Evolutionary conservation across 75 land plant species (phyloP).

Genomic region (Chamaecyparis obtusa): DNA sequence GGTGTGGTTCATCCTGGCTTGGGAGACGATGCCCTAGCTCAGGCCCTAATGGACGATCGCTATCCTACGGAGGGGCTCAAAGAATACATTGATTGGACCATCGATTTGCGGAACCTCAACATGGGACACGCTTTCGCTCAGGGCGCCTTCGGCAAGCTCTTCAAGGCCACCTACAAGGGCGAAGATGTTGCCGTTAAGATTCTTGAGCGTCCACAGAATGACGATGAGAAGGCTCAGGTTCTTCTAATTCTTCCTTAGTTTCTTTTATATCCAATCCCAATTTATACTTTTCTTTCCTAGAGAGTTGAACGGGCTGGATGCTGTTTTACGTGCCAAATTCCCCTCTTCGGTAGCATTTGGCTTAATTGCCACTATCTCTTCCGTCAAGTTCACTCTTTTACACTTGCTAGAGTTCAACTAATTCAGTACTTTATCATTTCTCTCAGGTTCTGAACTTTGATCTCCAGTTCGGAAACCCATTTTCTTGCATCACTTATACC

Average conservation of each 20-base stretch:
- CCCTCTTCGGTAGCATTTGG: not conserved
- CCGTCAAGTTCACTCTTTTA: not conserved
- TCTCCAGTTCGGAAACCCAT: not conserved
- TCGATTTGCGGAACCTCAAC: constrained; percentile 39
- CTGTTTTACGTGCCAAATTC: not conserved
- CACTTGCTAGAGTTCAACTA: not conserved
- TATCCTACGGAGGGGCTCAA: constrained; percentile 42
- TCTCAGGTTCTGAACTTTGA: not conserved
- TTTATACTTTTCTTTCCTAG: not conserved
- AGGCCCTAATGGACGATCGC: constrained; percentile 45
- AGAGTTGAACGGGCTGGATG: not conserved
- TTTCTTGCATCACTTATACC: not conserved
- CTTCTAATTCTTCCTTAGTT: not conserved
- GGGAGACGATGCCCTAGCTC: constrained; percentile 42
- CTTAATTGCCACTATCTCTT: not conserved
- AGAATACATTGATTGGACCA: constrained; percentile 55
- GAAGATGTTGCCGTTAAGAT: constrained; percentile 69
- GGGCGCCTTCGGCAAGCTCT: constrained; percentile 64
- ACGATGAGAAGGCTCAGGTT: constrained; percentile 26
- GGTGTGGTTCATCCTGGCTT: constrained; percentile 13
- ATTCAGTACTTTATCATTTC: not conserved
- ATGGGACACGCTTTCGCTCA: constrained; percentile 66
- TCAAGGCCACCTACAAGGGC: constrained; percentile 54
- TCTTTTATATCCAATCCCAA: not conserved
- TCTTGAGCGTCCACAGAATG: constrained; percentile 53